Evolutionary conservation across 176 grass and related monocot species (phyloP), one percentile per base, ranked within the genome.

Genomic region (Cenchrus fungigraminus): DNA sequence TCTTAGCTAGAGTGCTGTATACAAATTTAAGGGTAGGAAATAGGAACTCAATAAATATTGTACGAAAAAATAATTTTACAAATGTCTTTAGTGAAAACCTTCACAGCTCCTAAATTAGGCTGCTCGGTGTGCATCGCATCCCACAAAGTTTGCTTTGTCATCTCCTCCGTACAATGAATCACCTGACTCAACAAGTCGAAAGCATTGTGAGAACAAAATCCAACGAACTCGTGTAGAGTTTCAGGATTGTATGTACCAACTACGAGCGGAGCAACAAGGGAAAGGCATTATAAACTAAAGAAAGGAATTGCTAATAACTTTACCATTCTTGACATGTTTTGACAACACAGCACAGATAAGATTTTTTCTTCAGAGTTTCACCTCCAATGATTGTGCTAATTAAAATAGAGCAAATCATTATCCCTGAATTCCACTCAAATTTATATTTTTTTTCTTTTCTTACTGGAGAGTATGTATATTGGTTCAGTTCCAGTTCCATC

Each of bases 111-210:
- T 75, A 92, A 43, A 76, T 92, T 83, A 80, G 83, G 74, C 79
- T 94, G 96, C 51, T 95, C 96, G 81, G 77, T 89, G 40, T 98
- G 96, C 88, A 95, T 88, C 73, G 88, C 93, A 80, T 95, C 89
- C 91, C 93, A 95, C 50, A 98, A 82, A 25, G 93, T 88, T 86
- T 95, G 73, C 80, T 87, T 87, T 63, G 46, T 90, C 96, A 98
- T 98, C 88, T 98, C 86, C 90, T 98, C 91, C 59, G 96, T 98
- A 72, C 93, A 98, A 84, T 89, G 88, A 68, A 98, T 90, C 65
- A 95, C 89, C 96, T 98, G 74, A 79, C 50, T 60, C 43, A 74
- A 60, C n/a, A 53, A 73, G 17, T 55, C 11, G 25, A 70, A 57
- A 71, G 12, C 12, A 59, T 12, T 77, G 19, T 63, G 13, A 43